A percentile compares a stretch with the other conserved stretches of the same genome.
These are phyloP conservation scores for Venturia effusa DNA, from an alignment of 2,329 filamentous ascomycete genomes.

Conservation along the genomic window DNA sequence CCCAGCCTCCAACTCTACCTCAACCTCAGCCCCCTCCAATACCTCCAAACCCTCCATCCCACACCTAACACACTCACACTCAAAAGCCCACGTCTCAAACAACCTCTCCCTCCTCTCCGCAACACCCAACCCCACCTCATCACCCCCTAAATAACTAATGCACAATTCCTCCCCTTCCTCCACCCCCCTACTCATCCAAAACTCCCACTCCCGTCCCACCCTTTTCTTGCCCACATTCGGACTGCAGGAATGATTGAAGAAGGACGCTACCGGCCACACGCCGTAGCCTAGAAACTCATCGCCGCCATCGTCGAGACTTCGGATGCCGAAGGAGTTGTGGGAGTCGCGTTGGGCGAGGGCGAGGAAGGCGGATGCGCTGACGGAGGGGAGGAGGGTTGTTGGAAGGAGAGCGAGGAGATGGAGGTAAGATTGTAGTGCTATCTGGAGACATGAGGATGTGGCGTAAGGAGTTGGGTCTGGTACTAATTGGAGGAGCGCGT, in stretches of 20 bases:
- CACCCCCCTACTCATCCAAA: slow-evolving; percentile 26
- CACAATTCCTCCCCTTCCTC: slow-evolving; percentile 31
- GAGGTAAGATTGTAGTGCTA: slow-evolving; percentile 30
- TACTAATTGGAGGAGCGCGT: slow-evolving; percentile 26
- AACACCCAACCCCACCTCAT: slow-evolving; percentile 30
- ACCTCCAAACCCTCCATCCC: slow-evolving; percentile 7
- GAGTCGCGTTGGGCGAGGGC: slow-evolving; percentile 29
- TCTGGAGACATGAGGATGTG: slow-evolving; percentile 24
- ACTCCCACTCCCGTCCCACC: slow-evolving; percentile 30
- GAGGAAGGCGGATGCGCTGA: slow-evolving; percentile 25
- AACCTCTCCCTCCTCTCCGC: slow-evolving; percentile 27
- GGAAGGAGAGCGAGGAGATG: slow-evolving; percentile 33
- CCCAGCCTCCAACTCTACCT: background rate
- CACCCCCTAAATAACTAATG: slow-evolving; percentile 38
- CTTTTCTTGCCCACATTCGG: slow-evolving; percentile 34
- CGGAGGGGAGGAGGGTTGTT: slow-evolving; percentile 20
- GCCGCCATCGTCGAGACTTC: slow-evolving; percentile 32
- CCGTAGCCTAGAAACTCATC: slow-evolving; percentile 39
- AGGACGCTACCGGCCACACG: slow-evolving; percentile 35
- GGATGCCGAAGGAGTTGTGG: slow-evolving; percentile 39
- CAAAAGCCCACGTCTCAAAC: slow-evolving; percentile 34
- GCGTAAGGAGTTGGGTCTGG: slow-evolving; percentile 25
- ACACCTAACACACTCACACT: slow-evolving; percentile 32
- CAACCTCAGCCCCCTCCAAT: background rate
- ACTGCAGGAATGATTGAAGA: slow-evolving; percentile 38